A percentile compares a stretch with the other conserved stretches of the same genome.
These are phyloP conservation scores for Parafenestella ontariensis DNA, from an alignment of 2,329 filamentous ascomycete genomes.

Conservation along the genomic window DNA sequence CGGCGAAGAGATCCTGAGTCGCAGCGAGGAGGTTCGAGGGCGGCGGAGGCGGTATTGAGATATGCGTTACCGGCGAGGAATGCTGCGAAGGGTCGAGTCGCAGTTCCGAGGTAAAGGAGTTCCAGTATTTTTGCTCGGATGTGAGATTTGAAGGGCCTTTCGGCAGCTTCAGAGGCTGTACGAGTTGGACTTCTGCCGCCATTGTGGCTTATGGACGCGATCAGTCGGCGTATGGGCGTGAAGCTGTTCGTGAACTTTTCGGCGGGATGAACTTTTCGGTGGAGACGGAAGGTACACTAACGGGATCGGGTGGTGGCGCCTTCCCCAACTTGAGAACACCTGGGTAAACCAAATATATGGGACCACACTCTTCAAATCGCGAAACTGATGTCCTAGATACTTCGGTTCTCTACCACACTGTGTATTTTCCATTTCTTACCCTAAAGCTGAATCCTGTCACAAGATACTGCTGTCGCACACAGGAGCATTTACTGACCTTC, in stretches of 20 bases:
- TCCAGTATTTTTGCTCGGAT: constrained; percentile 96
- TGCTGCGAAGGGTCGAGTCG: constrained; percentile 85
- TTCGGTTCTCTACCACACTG: neutral
- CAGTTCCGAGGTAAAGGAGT: constrained; percentile 88
- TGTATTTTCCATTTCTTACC: too few species aligned
- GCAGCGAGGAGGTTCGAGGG: constrained; percentile 47
- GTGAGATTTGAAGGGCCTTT: constrained; percentile 83
- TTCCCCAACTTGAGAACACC: constrained; percentile 1
- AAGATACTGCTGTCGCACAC: neutral
- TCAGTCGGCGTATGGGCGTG: constrained; percentile 16
- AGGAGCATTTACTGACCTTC: neutral
- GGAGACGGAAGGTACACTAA: constrained; percentile 21
- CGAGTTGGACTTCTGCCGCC: constrained; percentile 84
- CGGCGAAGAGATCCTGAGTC: constrained; percentile 76
- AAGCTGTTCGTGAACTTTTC: constrained; percentile 13
- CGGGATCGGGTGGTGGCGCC: constrained; percentile 10
- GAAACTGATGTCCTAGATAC: neutral
- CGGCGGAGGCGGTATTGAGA: constrained; percentile 70
- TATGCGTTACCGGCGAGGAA: constrained; percentile 87
- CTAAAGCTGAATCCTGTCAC: too few species aligned
- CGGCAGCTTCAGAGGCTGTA: constrained; percentile 82
- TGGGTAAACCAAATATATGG: constrained; percentile 3
- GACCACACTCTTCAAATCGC: neutral
- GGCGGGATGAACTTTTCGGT: constrained; percentile 31
- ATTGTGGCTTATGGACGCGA: constrained; percentile 57